Base-by-base conservation (phyloP, 2,329 filamentous ascomycete genomes). In the Cladorrhinum sp. region DNA sequence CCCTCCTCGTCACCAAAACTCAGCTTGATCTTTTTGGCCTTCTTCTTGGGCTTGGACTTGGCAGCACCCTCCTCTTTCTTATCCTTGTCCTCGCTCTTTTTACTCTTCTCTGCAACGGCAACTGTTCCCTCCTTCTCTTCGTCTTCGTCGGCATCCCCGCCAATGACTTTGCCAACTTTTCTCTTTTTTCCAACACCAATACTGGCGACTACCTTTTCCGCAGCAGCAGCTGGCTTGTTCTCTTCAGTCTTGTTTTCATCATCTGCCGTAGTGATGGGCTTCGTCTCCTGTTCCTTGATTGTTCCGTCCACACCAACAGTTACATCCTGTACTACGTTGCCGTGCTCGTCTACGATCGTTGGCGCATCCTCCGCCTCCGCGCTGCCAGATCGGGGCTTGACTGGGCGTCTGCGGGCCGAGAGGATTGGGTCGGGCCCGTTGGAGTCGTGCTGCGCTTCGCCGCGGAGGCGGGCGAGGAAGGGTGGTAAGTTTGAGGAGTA, bases 351-450 rank as follows among this genome's bases (percentile, higher is more conserved):
- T 3, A 95, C 85, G 56, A 91, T 86, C 0, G 91, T 80, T 0
- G 91, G 91, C 55, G 81, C 87, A 72, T 94, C 90, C 67, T 94
- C 90, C 12, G 88, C 89, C 62, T 92, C 86, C 46, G 87, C 87
- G 66, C 88, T 86, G 62, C 78, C 84, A 16, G 83, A 84, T 36
- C 80, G 81, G 74, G 78, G 82, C 75, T 79, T 82, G 61, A 69
- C 74, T 54, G 79, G 76, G n/a, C 83, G 76, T 1, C 82, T 75
- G 18, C 77, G 77, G 5, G 75, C 77, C 1, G 81, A 78, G 39
- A 84, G 75, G 48, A 83, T 75, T 3, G 81, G 80, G 59, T 85
- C 81, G 67, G 84, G 77, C 39, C 53, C 30, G 76, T 73, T 71
- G 77, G 78, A 65, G 71, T 79, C 69, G 76, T 21, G 28, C 9